phyloP scores from a whole-genome alignment of 73 alveolate species.

The Paramecium sexaurelia region DNA sequence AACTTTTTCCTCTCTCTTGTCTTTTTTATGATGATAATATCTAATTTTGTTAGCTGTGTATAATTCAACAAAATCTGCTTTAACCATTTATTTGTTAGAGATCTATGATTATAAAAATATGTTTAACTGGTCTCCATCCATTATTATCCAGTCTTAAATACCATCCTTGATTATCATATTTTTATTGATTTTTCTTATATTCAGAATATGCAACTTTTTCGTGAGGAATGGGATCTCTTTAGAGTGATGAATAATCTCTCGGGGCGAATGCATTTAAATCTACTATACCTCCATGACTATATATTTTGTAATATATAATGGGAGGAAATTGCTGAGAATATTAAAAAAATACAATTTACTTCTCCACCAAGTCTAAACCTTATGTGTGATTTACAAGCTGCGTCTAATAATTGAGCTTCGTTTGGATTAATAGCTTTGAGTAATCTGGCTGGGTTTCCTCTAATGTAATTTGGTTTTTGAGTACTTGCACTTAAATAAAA shows the following conservation, averaged over 20 bases:
- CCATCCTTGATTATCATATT: slow-evolving; percentile 87
- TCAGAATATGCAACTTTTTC: slow-evolving; percentile 59
- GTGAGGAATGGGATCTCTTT: slow-evolving; percentile 58
- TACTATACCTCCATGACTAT: slow-evolving; percentile 84
- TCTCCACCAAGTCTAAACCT: slow-evolving; percentile 92
- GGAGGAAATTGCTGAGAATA: slow-evolving; percentile 86
- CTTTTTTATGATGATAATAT: slow-evolving; percentile 80
- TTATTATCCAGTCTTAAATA: slow-evolving; percentile 87
- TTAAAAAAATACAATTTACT: slow-evolving; percentile 16
- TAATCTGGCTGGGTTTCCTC: slow-evolving; percentile 88
- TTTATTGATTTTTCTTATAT: slow-evolving; percentile 68
- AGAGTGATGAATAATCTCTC: slow-evolving; percentile 79
- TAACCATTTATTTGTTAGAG: slow-evolving; percentile 80
- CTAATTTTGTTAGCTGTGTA: slow-evolving; percentile 80
- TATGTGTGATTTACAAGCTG: slow-evolving; percentile 84
- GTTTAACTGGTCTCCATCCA: slow-evolving; percentile 92
- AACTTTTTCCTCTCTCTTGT: slow-evolving; percentile 78
- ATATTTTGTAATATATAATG: slow-evolving; percentile 86
- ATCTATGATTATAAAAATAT: slow-evolving; percentile 65
- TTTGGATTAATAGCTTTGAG: slow-evolving; percentile 84
- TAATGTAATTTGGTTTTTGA: slow-evolving; percentile 15
- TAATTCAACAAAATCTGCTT: slow-evolving; percentile 84
- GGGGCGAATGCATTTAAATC: slow-evolving; percentile 94
- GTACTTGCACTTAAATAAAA: slow-evolving; percentile 82
- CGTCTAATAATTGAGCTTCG: slow-evolving; percentile 86